Evolutionary conservation across 352 stramenopile species (phyloP).

Genomic region (Pythium folliculosum): DNA sequence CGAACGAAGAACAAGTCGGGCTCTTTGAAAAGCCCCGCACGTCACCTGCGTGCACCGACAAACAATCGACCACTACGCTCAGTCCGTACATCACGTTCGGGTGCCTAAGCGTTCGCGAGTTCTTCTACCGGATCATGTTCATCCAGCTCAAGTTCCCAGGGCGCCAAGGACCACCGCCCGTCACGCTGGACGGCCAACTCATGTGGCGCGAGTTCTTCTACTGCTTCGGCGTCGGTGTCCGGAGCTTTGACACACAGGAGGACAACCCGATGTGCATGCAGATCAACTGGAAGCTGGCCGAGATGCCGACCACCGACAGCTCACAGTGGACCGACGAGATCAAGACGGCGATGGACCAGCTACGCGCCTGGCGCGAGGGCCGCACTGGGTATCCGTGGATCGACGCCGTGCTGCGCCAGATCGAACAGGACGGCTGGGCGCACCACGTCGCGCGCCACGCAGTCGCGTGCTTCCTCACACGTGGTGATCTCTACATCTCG

Average conservation of each 20-base stretch:
- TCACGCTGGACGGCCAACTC: slow-evolving; percentile 92
- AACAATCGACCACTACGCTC: slow-evolving; percentile 93
- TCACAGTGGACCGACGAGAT: slow-evolving; percentile 37
- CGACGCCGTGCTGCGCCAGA: slow-evolving; percentile 95
- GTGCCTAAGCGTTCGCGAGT: slow-evolving; percentile 84
- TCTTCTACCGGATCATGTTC: slow-evolving; percentile 82
- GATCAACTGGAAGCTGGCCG: slow-evolving; percentile 61
- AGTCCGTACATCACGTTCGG: slow-evolving; percentile 91
- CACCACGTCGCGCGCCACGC: slow-evolving; percentile 89
- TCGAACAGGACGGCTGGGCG: slow-evolving; percentile 87
- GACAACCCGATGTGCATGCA: slow-evolving; percentile 89
- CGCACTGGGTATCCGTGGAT: slow-evolving; percentile 97
- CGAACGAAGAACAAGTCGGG: slow-evolving; percentile 69
- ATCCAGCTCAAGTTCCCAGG: slow-evolving; percentile 90
- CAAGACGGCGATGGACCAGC: slow-evolving; percentile 52
- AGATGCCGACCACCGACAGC: slow-evolving; percentile 24
- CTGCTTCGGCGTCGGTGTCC: slow-evolving; percentile 56
- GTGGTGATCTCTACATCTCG: slow-evolving; percentile 93
- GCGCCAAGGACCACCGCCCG: slow-evolving; percentile 75
- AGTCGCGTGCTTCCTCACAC: slow-evolving; percentile 96
- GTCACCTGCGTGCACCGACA: slow-evolving; percentile 74
- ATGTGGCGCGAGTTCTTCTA: slow-evolving; percentile 97
- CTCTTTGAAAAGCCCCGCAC: slow-evolving; percentile 97
- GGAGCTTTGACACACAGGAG: slow-evolving; percentile 89
- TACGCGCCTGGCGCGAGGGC: slow-evolving; percentile 90